Base-by-base conservation (phyloP, 2,329 filamentous ascomycete genomes). In the Ceratocystis huliohia region DNA sequence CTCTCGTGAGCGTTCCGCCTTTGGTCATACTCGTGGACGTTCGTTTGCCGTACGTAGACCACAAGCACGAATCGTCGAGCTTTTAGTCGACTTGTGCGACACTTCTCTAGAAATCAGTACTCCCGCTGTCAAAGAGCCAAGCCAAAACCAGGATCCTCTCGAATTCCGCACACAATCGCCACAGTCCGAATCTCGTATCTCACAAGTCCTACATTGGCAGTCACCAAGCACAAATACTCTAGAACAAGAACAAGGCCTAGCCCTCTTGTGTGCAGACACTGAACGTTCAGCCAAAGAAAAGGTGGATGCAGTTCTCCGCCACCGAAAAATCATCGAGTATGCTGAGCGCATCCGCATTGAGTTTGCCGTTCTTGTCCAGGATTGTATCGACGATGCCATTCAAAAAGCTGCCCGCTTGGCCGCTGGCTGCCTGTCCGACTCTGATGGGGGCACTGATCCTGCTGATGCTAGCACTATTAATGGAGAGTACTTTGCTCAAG, bases 181-280 rank as follows among this genome's bases (percentile, higher is more conserved):
- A 0, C 90, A 96, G 73, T 99, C 95, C 0, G 94, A 99, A 74
- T 94, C 90, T 56, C 87, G 93, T 41, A 95, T 97, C 71, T 89
- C 89, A 1, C 94, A 99, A 75, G 92, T 99, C 5, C 75, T 95
- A 70, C 91, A 96, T 74, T 99, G 95, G 94, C 91, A 96, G 73
- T 96, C 93, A 4, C 94, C 94, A 0, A 92, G 90, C 71, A 88
- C 88, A 63, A 93, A 93, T 72, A 94, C 91, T 0, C 77, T 96
- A 17, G 94, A 99, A 69, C 91, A 96, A 74, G 93, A 97, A 73
- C 89, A 95, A 72, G 94, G 94, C 0, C 79, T 99, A 28, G 88
- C 91, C 46, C 76, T 91, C 30, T 78, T 99, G n/a, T 96, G 91
- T 73, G 83, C 89, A 15, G 94, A 99, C 73, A 97, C 92, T 0